A percentile compares a stretch with the other conserved stretches of the same genome.
Evolutionary conservation across 805 yeast genomes (phyloP).

Genomic region (Suhomyces kilbournensis): DNA sequence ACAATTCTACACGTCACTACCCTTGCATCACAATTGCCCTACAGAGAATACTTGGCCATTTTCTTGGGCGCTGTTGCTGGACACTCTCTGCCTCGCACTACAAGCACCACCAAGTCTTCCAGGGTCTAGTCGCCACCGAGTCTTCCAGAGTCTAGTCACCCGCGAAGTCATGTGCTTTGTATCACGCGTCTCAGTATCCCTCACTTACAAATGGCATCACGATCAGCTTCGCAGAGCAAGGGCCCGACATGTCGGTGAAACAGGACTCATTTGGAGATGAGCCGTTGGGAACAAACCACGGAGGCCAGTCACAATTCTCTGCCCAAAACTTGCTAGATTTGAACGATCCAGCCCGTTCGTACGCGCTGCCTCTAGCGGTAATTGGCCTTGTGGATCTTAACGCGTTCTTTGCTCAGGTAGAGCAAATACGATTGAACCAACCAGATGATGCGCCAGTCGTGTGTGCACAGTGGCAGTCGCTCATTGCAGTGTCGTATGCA

Average conservation of each 20-base stretch:
- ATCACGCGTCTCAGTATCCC: not conserved
- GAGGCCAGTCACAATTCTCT: conserved; percentile 28
- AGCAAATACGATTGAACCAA: conserved; percentile 69
- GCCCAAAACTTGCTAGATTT: conserved; percentile 50
- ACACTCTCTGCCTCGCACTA: too few species aligned
- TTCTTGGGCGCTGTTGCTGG: too few species aligned
- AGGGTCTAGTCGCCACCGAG: not conserved
- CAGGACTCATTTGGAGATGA: not conserved
- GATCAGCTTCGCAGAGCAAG: not conserved
- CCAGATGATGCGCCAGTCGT: conserved; percentile 77
- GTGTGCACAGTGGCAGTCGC: conserved; percentile 87
- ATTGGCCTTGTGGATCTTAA: conserved; percentile 87
- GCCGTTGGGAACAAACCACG: conserved; percentile 10
- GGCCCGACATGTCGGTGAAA: conserved; percentile 1
- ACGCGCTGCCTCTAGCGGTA: conserved; percentile 67
- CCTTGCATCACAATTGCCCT: too few species aligned
- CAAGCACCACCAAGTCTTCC: not conserved
- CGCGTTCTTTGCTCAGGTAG: conserved; percentile 95
- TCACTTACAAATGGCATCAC: not conserved
- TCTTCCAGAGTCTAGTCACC: not conserved
- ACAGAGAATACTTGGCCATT: too few species aligned
- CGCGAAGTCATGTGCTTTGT: not conserved
- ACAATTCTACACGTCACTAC: too few species aligned
- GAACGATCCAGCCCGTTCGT: conserved; percentile 46
- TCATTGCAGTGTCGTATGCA: conserved; percentile 89